These are phyloP conservation scores for Seiridium cupressi DNA, from an alignment of 2,329 filamentous ascomycete species.

Conservation along the genomic window DNA sequence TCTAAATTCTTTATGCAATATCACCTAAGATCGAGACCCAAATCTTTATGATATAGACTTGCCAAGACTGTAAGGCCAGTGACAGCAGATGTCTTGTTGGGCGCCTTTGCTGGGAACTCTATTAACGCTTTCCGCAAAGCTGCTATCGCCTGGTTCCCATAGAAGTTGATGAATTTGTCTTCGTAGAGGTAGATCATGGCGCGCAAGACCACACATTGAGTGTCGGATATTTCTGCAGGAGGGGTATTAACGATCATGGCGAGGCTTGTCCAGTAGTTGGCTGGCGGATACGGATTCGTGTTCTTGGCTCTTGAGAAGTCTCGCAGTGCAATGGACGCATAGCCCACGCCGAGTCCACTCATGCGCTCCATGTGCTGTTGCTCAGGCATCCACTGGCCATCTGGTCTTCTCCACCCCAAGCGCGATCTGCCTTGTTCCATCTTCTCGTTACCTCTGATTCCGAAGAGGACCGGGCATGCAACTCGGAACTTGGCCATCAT, in stretches of 20 bases:
- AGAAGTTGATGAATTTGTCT: conserved; percentile 75
- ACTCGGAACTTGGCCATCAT: conserved; percentile 83
- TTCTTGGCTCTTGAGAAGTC: conserved; percentile 72
- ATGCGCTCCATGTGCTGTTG: conserved; percentile 79
- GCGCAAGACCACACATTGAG: conserved; percentile 69
- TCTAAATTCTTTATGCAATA: no score
- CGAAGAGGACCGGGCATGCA: conserved; percentile 82
- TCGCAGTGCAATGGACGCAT: conserved; percentile 76
- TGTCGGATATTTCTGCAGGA: conserved; percentile 63
- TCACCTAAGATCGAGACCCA: conserved; percentile 42
- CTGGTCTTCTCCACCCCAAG: conserved; percentile 69
- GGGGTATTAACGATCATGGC: conserved; percentile 77
- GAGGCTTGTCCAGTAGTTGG: conserved; percentile 79
- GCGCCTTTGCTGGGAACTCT: conserved; percentile 64
- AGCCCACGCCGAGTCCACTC: conserved; percentile 81
- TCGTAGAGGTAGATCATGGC: conserved; percentile 73
- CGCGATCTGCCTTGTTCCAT: conserved; percentile 64
- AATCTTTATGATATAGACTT: conserved; percentile 49
- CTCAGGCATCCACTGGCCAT: conserved; percentile 61
- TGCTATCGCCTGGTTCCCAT: conserved; percentile 72
- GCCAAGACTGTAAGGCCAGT: conserved; percentile 52
- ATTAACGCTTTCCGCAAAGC: conserved; percentile 69
- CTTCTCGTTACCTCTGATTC: conserved; percentile 72
- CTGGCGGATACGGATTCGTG: conserved; percentile 73
- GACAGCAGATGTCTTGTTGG: conserved; percentile 46